Evolutionary conservation across 148 eudicot genomes (phyloP), one percentile per base, ranked within the genome.

Genomic region (Bassia scoparia): DNA sequence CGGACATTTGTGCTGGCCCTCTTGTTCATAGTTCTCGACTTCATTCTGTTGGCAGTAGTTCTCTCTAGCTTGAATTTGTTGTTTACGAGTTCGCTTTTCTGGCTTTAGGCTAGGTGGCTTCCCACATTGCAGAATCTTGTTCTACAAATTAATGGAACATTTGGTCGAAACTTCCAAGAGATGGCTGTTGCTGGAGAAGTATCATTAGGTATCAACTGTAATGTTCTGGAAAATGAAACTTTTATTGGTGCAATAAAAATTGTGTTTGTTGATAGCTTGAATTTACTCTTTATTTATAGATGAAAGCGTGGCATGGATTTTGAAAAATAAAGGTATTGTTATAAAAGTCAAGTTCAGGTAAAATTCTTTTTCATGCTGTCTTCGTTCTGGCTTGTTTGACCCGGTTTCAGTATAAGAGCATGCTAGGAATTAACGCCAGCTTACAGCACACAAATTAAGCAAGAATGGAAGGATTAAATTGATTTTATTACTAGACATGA

Each of bases 101-200:
- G 62, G 63, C 48, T 85, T 80, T 86, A 94, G 99, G 93, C 82
- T 61, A 82, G 79, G 62, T 95, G 99, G 99, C 99, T 95, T 71
- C 96, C 96, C 73, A 90, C 97, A 68, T 74, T 95, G 83, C 79
- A 91, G 74, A 87, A 71, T 77, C 96, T 95, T 81, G 97, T 95
- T 61, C 54, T 82, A 61, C 85, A 84, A 71, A 95, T 95, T 73
- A 95, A 91, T 71, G 89, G 83, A 77, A 91, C 97, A 34, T 95
- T 95, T 74, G 82, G 99, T 73, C 85, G 77, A 61, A 95, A 95
- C 77, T 95, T 95, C 74, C 93, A 86, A 81, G 93, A 95, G 80
- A 95, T 95, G 99, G 99, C 99, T 31, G 94, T 95, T 75, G 97
- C 99, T 18, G 99, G 99, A 74, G 99, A 95, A 86, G 99, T 95